Evolutionary conservation across 1,284 basidiomycete genomes (phyloP).

Genomic region (Puccinia novopanici): DNA sequence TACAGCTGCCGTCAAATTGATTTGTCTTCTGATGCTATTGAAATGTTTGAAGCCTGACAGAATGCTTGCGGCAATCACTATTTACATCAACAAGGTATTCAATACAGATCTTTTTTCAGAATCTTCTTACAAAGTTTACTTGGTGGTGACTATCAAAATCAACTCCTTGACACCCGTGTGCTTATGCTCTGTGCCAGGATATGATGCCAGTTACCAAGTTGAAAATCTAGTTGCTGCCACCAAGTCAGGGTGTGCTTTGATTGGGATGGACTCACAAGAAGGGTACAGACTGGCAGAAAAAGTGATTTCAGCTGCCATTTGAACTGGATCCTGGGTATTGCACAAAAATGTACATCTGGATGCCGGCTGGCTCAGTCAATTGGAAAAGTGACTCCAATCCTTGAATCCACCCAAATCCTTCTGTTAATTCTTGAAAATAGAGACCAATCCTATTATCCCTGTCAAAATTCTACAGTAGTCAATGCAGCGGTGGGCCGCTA

Average conservation of each 20-base stretch:
- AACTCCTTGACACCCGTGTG: slow-evolving; percentile 74
- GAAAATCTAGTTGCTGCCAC: slow-evolving; percentile 81
- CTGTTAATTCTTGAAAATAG: slow-evolving; percentile 95
- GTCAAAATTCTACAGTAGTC: slow-evolving; percentile 94
- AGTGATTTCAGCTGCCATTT: slow-evolving; percentile 82
- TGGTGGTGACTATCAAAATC: slow-evolving; percentile 77
- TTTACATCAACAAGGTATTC: slow-evolving; percentile 76
- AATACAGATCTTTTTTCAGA: slow-evolving; percentile 73
- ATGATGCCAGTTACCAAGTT: slow-evolving; percentile 91
- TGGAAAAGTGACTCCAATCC: slow-evolving; percentile 94
- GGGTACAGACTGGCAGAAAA: slow-evolving; percentile 92
- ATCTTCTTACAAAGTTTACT: slow-evolving; percentile 72
- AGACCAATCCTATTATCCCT: slow-evolving; percentile 85
- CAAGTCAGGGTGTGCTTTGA: slow-evolving; percentile 69
- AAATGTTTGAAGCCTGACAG: slow-evolving; percentile 88
- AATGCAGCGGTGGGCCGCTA: no score
- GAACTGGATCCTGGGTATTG: slow-evolving; percentile 89
- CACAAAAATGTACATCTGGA: slow-evolving; percentile 88
- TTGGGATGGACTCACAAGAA: slow-evolving; percentile 98
- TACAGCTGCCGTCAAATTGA: slow-evolving; percentile 70
- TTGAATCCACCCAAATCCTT: slow-evolving; percentile 79
- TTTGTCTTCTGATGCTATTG: slow-evolving; percentile 75
- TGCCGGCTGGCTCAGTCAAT: slow-evolving; percentile 85
- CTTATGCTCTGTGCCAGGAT: no score
- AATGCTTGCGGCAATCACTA: no score